Evolutionary conservation across 768 basidiomycete species (phyloP).

Genomic region (Pleurotus tuber-regium): DNA sequence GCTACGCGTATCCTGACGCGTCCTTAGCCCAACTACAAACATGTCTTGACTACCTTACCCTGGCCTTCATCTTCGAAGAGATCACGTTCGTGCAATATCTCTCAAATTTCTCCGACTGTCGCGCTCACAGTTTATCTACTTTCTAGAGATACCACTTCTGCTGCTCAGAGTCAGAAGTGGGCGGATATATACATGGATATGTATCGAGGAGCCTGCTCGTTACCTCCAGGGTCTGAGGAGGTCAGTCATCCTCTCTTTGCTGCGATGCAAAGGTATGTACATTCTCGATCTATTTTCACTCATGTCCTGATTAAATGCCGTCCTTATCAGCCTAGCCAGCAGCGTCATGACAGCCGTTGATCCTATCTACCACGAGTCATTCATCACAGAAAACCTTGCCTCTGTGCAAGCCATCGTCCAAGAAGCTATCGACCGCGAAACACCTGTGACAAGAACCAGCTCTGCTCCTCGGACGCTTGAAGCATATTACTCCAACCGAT

Average conservation of each 20-base stretch:
- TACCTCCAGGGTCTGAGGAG: neutral
- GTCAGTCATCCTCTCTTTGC: neutral
- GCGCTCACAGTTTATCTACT: neutral
- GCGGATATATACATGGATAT: conserved; percentile 6
- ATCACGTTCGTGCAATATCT: neutral
- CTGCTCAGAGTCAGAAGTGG: neutral
- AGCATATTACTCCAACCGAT: conserved; percentile 1
- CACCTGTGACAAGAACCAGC: neutral
- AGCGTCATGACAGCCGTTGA: neutral
- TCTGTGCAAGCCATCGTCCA: conserved; percentile 4
- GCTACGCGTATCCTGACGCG: conserved; percentile 2
- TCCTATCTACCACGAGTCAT: neutral
- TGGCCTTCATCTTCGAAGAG: conserved; percentile 9
- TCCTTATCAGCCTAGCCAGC: neutral
- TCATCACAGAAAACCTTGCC: neutral
- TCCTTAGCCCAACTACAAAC: neutral
- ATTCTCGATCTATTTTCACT: neutral
- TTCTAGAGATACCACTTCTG: neutral
- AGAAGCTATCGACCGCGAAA: conserved; percentile 1
- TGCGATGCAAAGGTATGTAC: neutral
- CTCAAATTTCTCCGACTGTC: neutral
- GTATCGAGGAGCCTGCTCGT: neutral
- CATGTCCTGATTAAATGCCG: neutral
- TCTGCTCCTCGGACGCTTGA: neutral
- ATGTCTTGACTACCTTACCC: conserved; percentile 1